A percentile compares a stretch with the other conserved stretches of the same genome.
phyloP scores from a whole-genome alignment of 1,284 basidiomycete genomes.

The Baeospora myosura region DNA sequence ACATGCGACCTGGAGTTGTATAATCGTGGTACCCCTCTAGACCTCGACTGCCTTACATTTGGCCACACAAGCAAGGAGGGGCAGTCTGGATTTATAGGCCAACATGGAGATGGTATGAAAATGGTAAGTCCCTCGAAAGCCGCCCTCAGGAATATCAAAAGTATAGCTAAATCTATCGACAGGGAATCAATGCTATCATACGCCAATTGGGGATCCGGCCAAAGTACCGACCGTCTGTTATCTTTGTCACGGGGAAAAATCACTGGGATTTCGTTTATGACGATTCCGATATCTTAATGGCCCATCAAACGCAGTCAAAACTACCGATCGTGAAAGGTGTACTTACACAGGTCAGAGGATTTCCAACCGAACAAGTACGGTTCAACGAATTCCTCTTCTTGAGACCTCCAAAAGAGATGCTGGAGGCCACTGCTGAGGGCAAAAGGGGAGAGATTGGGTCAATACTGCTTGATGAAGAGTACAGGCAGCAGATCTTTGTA shows the following conservation, averaged over 20 bases:
- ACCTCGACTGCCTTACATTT: not conserved
- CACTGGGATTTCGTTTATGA: slow-evolving; percentile 3
- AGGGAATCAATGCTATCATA: not conserved
- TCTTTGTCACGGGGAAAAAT: not conserved
- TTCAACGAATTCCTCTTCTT: not conserved
- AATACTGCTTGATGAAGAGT: not conserved
- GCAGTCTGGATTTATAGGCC: not conserved
- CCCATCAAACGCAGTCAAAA: not conserved
- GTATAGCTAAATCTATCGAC: not conserved
- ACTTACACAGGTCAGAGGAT: not conserved
- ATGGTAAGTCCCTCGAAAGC: slow-evolving; percentile 3
- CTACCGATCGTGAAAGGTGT: not conserved
- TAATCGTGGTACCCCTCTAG: not conserved
- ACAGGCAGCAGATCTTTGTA: not conserved
- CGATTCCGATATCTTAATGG: not conserved
- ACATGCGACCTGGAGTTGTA: not conserved
- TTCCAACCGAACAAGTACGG: not conserved
- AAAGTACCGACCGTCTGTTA: too few species aligned
- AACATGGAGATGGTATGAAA: slow-evolving; percentile 5
- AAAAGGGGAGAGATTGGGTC: not conserved
- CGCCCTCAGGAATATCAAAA: not conserved
- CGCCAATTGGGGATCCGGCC: not conserved
- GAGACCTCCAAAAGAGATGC: not conserved
- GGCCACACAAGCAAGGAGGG: not conserved
- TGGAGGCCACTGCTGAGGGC: not conserved